Evolutionary conservation across 106 monocot genomes (phyloP).

Genomic region (Hemerocallis citrina): DNA sequence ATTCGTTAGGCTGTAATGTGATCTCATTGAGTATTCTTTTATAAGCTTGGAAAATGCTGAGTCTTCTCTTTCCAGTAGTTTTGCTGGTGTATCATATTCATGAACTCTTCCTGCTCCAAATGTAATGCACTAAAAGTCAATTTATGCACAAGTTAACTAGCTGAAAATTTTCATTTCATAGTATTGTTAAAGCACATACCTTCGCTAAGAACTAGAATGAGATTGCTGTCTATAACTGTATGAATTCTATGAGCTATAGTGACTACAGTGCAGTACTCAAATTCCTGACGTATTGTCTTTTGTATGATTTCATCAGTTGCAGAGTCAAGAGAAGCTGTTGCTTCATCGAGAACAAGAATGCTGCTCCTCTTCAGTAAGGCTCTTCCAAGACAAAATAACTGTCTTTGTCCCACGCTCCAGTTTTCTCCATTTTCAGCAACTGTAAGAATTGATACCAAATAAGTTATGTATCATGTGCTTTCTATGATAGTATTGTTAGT

Average conservation of each 20-base stretch:
- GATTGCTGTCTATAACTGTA: conserved; percentile 79
- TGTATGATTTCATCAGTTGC: conserved; percentile 74
- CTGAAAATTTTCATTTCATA: background rate
- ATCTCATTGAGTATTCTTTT: conserved; percentile 78
- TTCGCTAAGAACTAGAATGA: conserved; percentile 72
- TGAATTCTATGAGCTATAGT: conserved; percentile 91
- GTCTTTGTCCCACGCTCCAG: conserved; percentile 86
- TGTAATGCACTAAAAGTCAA: background rate
- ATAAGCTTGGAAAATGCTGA: conserved; percentile 93
- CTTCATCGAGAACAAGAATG: conserved; percentile 87
- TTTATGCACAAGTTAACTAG: background rate
- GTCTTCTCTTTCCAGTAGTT: conserved; percentile 64
- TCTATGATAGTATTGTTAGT: background rate
- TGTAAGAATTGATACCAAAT: conserved; percentile 10
- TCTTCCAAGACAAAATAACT: conserved; percentile 86
- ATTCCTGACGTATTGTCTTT: conserved; percentile 61
- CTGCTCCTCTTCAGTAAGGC: conserved; percentile 63
- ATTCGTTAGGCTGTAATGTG: conserved; percentile 22
- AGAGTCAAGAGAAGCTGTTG: conserved; percentile 84
- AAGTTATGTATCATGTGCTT: conserved; percentile 14
- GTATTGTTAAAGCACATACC: conserved; percentile 23
- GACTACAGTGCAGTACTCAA: conserved; percentile 64
- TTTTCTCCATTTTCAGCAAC: conserved; percentile 82
- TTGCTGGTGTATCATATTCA: conserved; percentile 76
- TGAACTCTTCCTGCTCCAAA: conserved; percentile 53